Conservation (phyloP, 495 filamentous ascomycete genomes). For the Cercophora samala region DNA sequence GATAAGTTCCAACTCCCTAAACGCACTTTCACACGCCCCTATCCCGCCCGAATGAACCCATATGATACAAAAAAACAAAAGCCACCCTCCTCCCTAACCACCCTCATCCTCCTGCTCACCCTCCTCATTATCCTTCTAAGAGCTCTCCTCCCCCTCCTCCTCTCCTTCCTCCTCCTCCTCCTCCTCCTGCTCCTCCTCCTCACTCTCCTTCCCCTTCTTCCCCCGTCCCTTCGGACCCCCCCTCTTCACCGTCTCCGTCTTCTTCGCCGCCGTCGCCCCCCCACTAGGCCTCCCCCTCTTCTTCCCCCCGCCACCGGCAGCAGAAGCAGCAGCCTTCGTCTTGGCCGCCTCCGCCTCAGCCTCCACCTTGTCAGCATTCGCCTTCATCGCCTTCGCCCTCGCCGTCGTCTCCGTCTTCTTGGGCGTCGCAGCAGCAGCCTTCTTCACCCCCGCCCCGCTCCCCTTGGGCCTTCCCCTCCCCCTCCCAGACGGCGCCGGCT, state of each 20-base stretch:
- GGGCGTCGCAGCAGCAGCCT: constrained; percentile 16
- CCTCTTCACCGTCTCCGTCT: background rate
- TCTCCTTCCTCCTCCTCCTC: constrained; percentile 8
- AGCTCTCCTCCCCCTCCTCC: background rate
- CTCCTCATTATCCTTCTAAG: background rate
- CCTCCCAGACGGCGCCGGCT: constrained; percentile 39
- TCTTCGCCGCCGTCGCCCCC: background rate
- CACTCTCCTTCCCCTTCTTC: constrained; percentile 1
- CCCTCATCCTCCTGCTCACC: background rate
- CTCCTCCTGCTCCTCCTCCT: constrained; percentile 1
- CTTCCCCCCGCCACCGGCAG: background rate
- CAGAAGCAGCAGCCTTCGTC: background rate
- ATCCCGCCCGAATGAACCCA: background rate
- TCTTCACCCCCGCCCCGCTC: constrained; percentile 37
- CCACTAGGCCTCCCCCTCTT: constrained; percentile 14
- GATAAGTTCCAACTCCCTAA: background rate
- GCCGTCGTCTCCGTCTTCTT: constrained; percentile 3
- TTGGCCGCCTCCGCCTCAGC: constrained; percentile 4
- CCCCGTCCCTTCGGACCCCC: constrained; percentile 11
- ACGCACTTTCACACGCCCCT: background rate
- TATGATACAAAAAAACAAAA: background rate
- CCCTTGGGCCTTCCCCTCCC: constrained; percentile 47
- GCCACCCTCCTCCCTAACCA: background rate
- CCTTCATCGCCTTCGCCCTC: background rate
- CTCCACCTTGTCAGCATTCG: background rate